A percentile compares a stretch with the other conserved stretches of the same genome.
Evolutionary conservation across 2,329 filamentous ascomycete species (phyloP).

Genomic region (Penicillium hesseltinei): DNA sequence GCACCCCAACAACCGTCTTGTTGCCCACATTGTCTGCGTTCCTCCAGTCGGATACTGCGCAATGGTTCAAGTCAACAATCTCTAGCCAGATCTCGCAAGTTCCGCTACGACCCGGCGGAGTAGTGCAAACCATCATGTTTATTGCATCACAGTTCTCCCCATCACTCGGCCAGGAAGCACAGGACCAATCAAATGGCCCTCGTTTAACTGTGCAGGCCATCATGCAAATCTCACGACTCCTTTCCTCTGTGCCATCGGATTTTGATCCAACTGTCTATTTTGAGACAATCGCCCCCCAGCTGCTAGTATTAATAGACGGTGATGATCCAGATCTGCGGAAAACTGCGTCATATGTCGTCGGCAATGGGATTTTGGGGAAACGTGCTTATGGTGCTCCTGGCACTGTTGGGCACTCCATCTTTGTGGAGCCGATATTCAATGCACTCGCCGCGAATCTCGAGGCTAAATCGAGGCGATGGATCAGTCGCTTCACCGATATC

Average conservation of each 20-base stretch:
- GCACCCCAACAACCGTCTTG: constrained; percentile 37
- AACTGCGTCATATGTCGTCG: constrained; percentile 44
- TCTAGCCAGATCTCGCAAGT: constrained; percentile 39
- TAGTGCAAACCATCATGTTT: constrained; percentile 44
- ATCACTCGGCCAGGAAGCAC: constrained; percentile 36
- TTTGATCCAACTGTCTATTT: constrained; percentile 40
- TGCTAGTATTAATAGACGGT: constrained; percentile 42
- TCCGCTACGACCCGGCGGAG: constrained; percentile 41
- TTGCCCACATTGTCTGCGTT: constrained; percentile 40
- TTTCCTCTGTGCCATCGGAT: constrained; percentile 43
- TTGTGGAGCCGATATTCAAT: constrained; percentile 42
- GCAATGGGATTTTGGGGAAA: constrained; percentile 45
- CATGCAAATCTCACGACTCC: constrained; percentile 44
- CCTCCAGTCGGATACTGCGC: constrained; percentile 34
- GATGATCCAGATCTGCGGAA: constrained; percentile 40
- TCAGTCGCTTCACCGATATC: constrained; percentile 23
- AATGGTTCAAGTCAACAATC: constrained; percentile 41
- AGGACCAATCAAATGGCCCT: constrained; percentile 35
- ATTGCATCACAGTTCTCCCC: constrained; percentile 44
- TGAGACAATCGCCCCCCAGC: constrained; percentile 39
- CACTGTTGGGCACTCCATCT: constrained; percentile 42
- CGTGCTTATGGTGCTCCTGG: constrained; percentile 40
- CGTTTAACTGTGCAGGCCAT: constrained; percentile 45
- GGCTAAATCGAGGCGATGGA: constrained; percentile 26
- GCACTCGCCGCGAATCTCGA: constrained; percentile 35